phyloP scores from a whole-genome alignment of 345 rosid species.

The Eucalyptus sp. region DNA sequence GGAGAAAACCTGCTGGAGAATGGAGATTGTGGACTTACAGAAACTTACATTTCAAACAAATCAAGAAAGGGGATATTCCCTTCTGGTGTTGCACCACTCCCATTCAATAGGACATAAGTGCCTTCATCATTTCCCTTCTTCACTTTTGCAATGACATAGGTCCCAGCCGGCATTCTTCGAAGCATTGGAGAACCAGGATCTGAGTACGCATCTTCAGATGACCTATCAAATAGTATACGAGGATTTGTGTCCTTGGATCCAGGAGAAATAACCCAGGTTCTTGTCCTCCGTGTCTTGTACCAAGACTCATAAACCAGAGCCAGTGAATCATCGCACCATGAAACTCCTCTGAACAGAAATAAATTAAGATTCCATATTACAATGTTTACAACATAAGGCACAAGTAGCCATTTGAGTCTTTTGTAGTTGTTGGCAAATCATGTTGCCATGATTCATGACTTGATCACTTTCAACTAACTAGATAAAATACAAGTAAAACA shows the following conservation, averaged over 20 bases:
- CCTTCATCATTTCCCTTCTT: constrained; percentile 68
- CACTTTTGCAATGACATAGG: constrained; percentile 76
- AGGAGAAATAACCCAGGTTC: constrained; percentile 90
- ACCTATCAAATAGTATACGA: constrained; percentile 82
- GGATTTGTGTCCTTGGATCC: constrained; percentile 56
- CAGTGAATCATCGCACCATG: constrained; percentile 92
- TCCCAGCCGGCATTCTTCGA: constrained; percentile 71
- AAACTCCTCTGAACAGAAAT: constrained; percentile 53
- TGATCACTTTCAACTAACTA: background rate
- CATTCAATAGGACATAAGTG: constrained; percentile 65
- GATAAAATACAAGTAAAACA: background rate
- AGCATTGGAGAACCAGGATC: constrained; percentile 98
- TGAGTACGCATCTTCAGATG: constrained; percentile 97
- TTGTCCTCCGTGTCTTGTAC: constrained; percentile 84
- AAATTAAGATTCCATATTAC: background rate
- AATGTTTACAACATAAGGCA: background rate
- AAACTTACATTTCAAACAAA: constrained; percentile 90
- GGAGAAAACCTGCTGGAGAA: background rate
- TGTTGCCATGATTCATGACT: background rate
- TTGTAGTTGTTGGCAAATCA: background rate
- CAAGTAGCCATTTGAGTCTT: background rate
- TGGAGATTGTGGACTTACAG: background rate
- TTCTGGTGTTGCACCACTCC: constrained; percentile 93
- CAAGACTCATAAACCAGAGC: constrained; percentile 95
- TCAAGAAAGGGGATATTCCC: constrained; percentile 98